Conservation (phyloP, 2,329 filamentous ascomycete genomes). For the Cryphonectria nitschkei region DNA sequence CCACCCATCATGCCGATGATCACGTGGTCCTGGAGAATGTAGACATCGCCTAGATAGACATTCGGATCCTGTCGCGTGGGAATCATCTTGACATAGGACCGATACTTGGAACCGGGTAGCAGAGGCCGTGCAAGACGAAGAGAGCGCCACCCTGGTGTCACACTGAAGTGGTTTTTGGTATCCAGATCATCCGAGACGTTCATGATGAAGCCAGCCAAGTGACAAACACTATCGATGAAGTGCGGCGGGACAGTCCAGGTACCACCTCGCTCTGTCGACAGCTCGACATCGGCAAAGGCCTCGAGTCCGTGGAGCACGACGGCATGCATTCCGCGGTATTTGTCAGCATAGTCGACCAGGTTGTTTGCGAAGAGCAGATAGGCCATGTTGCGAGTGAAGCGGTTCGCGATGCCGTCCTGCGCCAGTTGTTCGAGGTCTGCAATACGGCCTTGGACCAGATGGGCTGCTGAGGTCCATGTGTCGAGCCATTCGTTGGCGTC, state of each 20-base stretch:
- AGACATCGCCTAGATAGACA: conserved; percentile 33
- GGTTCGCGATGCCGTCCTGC: neutral
- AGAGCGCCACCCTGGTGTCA: conserved; percentile 44
- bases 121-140: conserved; percentile 39
- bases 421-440: neutral
- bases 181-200: conserved; percentile 44
- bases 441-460: neutral
- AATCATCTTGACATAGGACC: conserved; percentile 46
- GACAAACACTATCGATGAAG: conserved; percentile 44
- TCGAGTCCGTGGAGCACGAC: conserved; percentile 25
- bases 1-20: conserved; percentile 40
- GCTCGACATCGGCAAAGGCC: conserved; percentile 31
- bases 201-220: conserved; percentile 46
- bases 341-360: neutral
- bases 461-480: neutral
- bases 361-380: conserved; percentile 10
- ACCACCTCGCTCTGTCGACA: conserved; percentile 33
- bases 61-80: conserved; percentile 35
- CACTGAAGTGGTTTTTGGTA: conserved; percentile 38
- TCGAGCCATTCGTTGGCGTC: neutral
- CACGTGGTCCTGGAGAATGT: conserved; percentile 31
- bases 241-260: conserved; percentile 45
- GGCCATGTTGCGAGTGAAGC: conserved; percentile 6
- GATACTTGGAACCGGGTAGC: conserved; percentile 38
- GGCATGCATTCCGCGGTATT: conserved; percentile 5